Base-by-base conservation (phyloP, 179 eudicot species). In the Spinacia oleracea region DNA sequence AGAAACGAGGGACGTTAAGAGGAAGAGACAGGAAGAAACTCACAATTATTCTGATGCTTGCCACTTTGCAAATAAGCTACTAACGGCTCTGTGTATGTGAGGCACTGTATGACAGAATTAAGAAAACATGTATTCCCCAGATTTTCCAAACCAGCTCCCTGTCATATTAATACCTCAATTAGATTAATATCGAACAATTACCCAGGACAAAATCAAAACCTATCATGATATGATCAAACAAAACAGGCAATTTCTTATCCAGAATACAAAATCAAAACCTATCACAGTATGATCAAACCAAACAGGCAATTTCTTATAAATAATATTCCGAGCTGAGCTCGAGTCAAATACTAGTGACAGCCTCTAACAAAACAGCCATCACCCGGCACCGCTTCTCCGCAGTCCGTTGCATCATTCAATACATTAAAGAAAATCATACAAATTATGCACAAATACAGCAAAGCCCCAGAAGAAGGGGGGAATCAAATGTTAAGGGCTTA, bases 111-210 rank as follows among this genome's bases (percentile, higher is more conserved):
- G 50, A 94, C 98, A 55, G 98, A 92, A 84, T 94, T 94, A 29
- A 94, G 89, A 76, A 91, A 94, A 78, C 98, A 94, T 6, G 98
- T 94, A 84, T 94, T 94, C 70, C 97, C 97, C 75, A 94, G 93
- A 84, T 94, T 94, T 76, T 86, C 89, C 85, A 94, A 84, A 70
- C 98, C 98, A 83, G 98, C 97, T 76, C 98, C 98, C 98, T 94
- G 89, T 38, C 72, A 84, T 43, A 18, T 31, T 32, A 4, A 72
- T 32, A 12, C 21, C 73, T 27, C 40, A 25, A 70, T 46, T 1
- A 70, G 35, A 27, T 0, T 23, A 42, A n/a, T 3, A 0, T 15
- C 10, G 4, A 8, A 9, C 42, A 3, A 16, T 66, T 20, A 48
- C 53, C 53, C 70, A 21, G 11, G 20, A 34, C n/a, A 63, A 31